Percentiles rank a stretch among this genome's conserved stretches.
phyloP scores from a whole-genome alignment of 78 protist genomes.

The Protostelium mycophagum region DNA sequence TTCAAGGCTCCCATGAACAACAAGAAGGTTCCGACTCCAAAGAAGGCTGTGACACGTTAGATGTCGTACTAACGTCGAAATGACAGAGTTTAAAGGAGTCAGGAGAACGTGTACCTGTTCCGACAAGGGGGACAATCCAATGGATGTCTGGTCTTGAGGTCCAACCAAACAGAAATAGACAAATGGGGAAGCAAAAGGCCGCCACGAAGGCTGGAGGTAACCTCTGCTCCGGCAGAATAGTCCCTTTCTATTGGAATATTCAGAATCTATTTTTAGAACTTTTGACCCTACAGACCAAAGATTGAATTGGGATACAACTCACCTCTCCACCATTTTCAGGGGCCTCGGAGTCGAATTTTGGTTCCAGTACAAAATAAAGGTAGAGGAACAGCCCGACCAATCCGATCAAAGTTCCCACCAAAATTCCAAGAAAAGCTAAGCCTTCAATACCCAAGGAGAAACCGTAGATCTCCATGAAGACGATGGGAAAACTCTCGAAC shows the following conservation, averaged over 20 bases:
- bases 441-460: neutral
- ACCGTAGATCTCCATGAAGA: neutral
- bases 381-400: neutral
- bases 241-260: neutral
- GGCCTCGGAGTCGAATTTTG: neutral
- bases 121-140: neutral
- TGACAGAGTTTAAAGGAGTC: no score
- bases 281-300: neutral
- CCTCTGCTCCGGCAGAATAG: neutral
- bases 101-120: no score
- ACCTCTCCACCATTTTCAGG: neutral
- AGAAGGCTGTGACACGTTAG: neutral
- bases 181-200: neutral
- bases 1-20: neutral
- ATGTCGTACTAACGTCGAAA: no score
- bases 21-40: neutral
- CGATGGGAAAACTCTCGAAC: neutral
- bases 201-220: neutral
- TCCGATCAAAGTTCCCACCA: neutral
- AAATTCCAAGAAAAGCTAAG: neutral
- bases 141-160: neutral
- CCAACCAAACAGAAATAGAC: neutral
- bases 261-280: no score
- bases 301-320: neutral
- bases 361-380: neutral